These are phyloP conservation scores for Elsinoe fawcettii DNA, from an alignment of 2,329 filamentous ascomycete species.

Conservation along the genomic window DNA sequence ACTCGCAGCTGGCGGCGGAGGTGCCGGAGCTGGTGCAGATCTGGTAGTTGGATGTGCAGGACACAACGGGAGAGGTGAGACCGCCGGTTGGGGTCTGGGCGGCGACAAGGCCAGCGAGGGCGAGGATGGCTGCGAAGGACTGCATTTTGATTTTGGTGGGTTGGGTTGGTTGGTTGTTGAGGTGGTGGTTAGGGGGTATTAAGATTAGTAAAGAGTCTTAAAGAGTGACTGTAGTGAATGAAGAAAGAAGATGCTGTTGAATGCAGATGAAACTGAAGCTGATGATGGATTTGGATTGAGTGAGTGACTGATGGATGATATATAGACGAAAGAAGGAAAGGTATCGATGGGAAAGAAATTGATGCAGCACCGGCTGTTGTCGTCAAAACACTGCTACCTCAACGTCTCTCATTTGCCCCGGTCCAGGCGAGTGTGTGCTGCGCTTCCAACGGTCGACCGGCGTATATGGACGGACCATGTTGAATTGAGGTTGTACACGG, in stretches of 20 bases:
- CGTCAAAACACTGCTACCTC: conserved; percentile 14
- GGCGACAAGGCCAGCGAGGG: conserved; percentile 16
- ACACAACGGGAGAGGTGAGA: not conserved
- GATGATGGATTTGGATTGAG: conserved; percentile 15
- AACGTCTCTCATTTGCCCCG: conserved; percentile 13
- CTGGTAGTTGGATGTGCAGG: conserved; percentile 10
- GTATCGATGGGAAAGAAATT: conserved; percentile 12
- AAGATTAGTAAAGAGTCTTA: conserved; percentile 15
- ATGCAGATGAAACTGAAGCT: conserved; percentile 14
- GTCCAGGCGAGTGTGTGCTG: conserved; percentile 12
- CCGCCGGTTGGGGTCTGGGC: conserved; percentile 15
- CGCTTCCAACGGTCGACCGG: conserved; percentile 2
- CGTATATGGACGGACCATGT: conserved; percentile 6
- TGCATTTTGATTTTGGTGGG: conserved; percentile 10
- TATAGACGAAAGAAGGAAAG: conserved; percentile 9
- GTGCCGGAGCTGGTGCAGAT: conserved; percentile 10
- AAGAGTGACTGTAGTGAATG: conserved; percentile 15
- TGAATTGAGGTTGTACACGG: not conserved
- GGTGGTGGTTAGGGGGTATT: conserved; percentile 4
- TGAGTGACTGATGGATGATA: conserved; percentile 6
- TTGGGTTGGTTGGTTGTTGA: not conserved
- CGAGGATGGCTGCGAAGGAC: conserved; percentile 15
- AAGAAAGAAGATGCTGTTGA: conserved; percentile 15
- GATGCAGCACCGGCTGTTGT: conserved; percentile 15
- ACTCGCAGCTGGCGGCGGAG: not conserved